Conservation (phyloP, 371 early-diverging fungal genomes). For the Smittium mucronatum region DNA sequence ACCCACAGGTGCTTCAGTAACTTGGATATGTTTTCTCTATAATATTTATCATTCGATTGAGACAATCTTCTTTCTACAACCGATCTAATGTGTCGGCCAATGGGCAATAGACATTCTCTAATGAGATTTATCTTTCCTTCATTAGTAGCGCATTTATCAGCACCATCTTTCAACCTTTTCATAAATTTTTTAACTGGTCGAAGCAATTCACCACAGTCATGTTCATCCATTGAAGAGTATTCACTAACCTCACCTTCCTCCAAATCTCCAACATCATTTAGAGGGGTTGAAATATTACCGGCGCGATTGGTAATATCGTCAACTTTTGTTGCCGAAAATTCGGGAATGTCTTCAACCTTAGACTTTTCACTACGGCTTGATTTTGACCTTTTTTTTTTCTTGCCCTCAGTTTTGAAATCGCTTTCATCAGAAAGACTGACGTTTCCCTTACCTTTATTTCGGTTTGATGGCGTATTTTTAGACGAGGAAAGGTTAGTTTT, state of each 20-base stretch:
- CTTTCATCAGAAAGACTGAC: neutral
- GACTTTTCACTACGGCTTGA: neutral
- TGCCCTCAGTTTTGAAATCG: neutral
- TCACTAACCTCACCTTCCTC: slow-evolving; percentile 35
- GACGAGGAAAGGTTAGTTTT: slow-evolving; percentile 11
- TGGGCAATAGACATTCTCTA: slow-evolving; percentile 38
- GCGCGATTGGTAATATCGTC: neutral
- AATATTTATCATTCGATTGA: slow-evolving; percentile 9
- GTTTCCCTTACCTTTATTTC: neutral
- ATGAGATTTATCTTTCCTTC: slow-evolving; percentile 42
- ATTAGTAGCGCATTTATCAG: slow-evolving; percentile 32
- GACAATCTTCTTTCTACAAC: slow-evolving; percentile 22
- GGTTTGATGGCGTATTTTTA: neutral
- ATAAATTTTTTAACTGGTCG: slow-evolving; percentile 42
- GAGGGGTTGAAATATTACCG: neutral
- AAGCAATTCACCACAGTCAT: slow-evolving; percentile 38
- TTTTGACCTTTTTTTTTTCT: neutral
- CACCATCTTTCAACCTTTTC: slow-evolving; percentile 37
- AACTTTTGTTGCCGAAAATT: neutral
- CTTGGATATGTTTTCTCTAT: slow-evolving; percentile 12
- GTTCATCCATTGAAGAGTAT: slow-evolving; percentile 41
- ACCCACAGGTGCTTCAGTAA: slow-evolving; percentile 43
- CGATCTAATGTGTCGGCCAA: slow-evolving; percentile 46
- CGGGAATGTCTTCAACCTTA: too few relatives aligned
- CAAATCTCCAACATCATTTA: slow-evolving; percentile 11